Percentiles rank a stretch among this genome's conserved stretches.
Evolutionary conservation across 768 basidiomycete species (phyloP).

Genomic region (Hericium rajendrae): DNA sequence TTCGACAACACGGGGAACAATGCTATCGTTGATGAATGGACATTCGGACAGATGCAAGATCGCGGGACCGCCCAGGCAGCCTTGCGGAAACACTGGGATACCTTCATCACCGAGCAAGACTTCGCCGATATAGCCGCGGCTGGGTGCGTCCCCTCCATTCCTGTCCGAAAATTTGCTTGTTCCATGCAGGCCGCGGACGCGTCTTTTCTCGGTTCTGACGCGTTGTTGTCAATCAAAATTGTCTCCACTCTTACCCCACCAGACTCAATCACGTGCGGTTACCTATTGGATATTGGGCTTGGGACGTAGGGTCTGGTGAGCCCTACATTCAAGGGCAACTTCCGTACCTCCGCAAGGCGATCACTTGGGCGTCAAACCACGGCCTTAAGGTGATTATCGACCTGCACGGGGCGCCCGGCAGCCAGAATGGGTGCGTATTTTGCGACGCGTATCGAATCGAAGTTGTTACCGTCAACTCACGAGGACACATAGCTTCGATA

Average conservation of each 20-base stretch:
- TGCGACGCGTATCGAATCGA: not conserved
- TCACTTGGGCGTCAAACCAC: conserved; percentile 58
- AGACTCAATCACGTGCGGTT: conserved; percentile 78
- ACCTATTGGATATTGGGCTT: conserved; percentile 89
- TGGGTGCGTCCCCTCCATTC: conserved; percentile 37
- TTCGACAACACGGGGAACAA: conserved; percentile 56
- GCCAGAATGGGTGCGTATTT: conserved; percentile 61
- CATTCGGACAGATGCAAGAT: conserved; percentile 59
- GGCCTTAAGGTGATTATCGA: conserved; percentile 79
- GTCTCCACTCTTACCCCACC: conserved; percentile 8
- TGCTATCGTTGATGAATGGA: conserved; percentile 67
- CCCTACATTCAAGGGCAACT: conserved; percentile 75
- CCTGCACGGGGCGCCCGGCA: conserved; percentile 63
- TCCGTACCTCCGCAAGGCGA: conserved; percentile 55
- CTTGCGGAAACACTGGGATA: conserved; percentile 65
- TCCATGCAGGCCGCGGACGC: not conserved
- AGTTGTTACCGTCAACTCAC: not conserved
- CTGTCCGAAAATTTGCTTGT: not conserved
- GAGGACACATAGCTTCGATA: conserved; percentile 50
- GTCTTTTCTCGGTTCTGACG: conserved; percentile 5
- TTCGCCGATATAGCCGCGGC: conserved; percentile 67
- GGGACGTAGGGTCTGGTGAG: conserved; percentile 67
- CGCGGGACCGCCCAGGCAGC: conserved; percentile 34
- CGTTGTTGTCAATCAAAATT: conserved; percentile 2
- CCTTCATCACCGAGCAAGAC: conserved; percentile 79